Evolutionary conservation across 1,139 yeast genomes (phyloP), one percentile per base, ranked within the genome.

Genomic region (Zygosaccharomyces pseudobailii): DNA sequence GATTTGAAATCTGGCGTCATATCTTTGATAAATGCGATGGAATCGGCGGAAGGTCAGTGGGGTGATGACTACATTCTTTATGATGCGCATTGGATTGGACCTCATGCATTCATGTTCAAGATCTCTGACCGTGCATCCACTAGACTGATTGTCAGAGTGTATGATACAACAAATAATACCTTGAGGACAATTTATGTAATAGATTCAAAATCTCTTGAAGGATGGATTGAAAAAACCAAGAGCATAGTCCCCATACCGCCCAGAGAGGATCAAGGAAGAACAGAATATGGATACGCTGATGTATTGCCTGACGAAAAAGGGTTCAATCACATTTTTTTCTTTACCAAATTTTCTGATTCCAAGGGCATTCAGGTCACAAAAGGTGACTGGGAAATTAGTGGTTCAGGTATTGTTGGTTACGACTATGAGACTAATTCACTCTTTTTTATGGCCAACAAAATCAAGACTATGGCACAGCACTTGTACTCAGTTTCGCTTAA

Each of bases 101-200:
- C 69, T 9, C 60, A 73, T 8, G 68, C 72, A 31, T 75, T 87
- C 23, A 57, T 90, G 10, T 68, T 84, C 45, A 84, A 88, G 57
- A 73, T 78, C 43, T 72, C 94, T 3, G 92, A 88, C 62, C 73
- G 97, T 50, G 76, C 78, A 19, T 85, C 96, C 48, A 82, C 79
- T 36, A 49, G 67, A 0, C 68, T 86, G 56, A 49, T 58, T 1
- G 71, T 78, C 0, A 62, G 59, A 13, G 61, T 75, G 5, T 58
- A 51, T 24, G 70, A 79, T 8, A 73, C 84, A 76, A 52, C 55
- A 0, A 38, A 47, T 6, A 41, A 41, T 17, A 47, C 54, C 20
- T 36, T 58, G 6, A 82, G 78, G 27, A 71, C 70, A 43, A 69
- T 72, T 1, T 68, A 82, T 45, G 57, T 67, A 0, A 58, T 72